Base-by-base conservation (phyloP, 257 asterid species). In the Echites panduratus region DNA sequence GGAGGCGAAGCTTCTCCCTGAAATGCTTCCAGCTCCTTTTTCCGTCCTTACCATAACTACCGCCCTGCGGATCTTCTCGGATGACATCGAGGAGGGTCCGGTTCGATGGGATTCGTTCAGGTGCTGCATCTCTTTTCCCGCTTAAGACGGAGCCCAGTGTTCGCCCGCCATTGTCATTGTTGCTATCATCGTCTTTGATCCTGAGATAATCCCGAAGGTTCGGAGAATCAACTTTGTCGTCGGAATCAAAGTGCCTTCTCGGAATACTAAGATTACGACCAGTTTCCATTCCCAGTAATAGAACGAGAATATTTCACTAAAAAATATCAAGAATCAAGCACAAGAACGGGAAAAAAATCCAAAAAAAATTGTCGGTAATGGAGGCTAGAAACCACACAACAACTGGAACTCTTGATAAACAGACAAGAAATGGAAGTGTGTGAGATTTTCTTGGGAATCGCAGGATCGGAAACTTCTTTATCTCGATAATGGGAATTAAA, bases 41-140 rank as follows among this genome's bases (percentile, higher is more conserved):
- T 50, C 77, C 64, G 9, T 83, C 81, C 79, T 65, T 77, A 41
- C 61, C 43, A 38, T 45, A 63, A 47, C 48, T 63, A 66, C 76
- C 74, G 24, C 35, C 81, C 74, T 47, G 81, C 5, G 86, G 83
- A 53, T 91, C 98, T 32, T 91, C 97, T 14, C 89, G 84, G 61
- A 91, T 87, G n/a, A 89, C 75, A 70, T 88, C 94, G 1, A 83
- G 66, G 12, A 87, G 87, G 1, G 93, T 85, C 82, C 90, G 86
- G 62, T 72, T 32, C 38, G 92, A 80, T 22, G 26, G 72, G 9
- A 57, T 50, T 41, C 66, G 79, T 20, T 69, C 52, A 13, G 58
- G 57, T 40, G 66, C 59, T 26, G 70, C 73, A 65, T 41, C 26
- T 20, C 75, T 79, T 75, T 72, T 64, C 66, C 47, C 48, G 72